Base-by-base conservation (phyloP, 495 filamentous ascomycete genomes). In the Platismatia glauca region DNA sequence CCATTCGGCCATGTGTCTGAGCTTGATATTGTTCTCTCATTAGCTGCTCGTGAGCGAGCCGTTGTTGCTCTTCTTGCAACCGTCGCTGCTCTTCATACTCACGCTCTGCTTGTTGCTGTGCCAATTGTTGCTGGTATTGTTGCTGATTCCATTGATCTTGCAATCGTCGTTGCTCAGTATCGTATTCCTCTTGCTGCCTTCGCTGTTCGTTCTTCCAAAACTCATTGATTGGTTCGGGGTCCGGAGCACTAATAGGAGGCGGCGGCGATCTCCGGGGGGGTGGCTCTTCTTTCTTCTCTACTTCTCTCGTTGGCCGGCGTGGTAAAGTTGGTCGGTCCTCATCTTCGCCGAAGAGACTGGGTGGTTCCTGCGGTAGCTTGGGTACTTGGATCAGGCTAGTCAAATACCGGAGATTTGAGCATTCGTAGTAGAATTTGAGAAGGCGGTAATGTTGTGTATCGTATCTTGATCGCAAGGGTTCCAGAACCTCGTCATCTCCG, bases 361-460 rank as follows among this genome's bases (percentile, higher is more conserved):
- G 94, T 4, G 95, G 90, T 53, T 97, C 91, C 76, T 91, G 91
- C 2, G 94, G 94, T 34, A 98, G 82, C 71, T 97, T 96, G 3
- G 94, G 94, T 20, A 97, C 89, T 11, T 90, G 96, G 71, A 97
- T 97, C 13, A 98, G 79, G 68, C 90, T 95, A 22, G 94, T 97
- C 60, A 98, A 81, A 70, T 98, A 98, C 60, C 93, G 87, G 62
- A 98, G 77, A 73, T 96, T 97, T 7, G 93, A 97, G 76, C 94
- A 98, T 76, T 98, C 94, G 73, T 96, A 97, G 76, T 97, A 98
- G 76, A 96, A 98, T 66, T 94, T 92, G 67, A 96, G 88, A 22
- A 98, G 82, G 31, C 94, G 89, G 75, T 97, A 88, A 73, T 97
- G 94, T 68, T 97, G 95, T 31, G 91, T 89, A 73, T 97, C 87